Evolutionary conservation across 495 filamentous ascomycete species (phyloP).

Genomic region (Xylaria acuta): DNA sequence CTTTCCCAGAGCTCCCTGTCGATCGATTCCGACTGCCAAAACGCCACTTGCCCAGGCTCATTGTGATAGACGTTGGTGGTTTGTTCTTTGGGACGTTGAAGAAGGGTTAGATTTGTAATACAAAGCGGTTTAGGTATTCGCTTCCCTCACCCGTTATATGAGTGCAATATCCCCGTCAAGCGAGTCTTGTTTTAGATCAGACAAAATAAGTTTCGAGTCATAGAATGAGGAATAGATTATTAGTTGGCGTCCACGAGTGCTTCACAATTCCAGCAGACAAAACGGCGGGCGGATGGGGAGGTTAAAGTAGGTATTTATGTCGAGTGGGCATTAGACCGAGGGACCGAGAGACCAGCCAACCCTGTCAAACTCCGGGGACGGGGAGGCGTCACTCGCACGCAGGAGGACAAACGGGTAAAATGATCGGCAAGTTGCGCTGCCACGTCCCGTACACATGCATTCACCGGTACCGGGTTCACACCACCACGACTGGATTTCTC

Average conservation of each 20-base stretch:
- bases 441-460: neutral
- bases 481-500: slow-evolving; percentile 1
- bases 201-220: neutral
- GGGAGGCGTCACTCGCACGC: slow-evolving; percentile 15
- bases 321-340: neutral
- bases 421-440: slow-evolving; percentile 17
- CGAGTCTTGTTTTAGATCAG: neutral
- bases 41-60: slow-evolving; percentile 20
- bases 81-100: neutral
- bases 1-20: slow-evolving; percentile 7
- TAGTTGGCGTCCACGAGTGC: neutral
- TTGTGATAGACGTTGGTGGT: slow-evolving; percentile 1
- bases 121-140: neutral
- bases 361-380: neutral
- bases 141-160: neutral
- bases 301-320: neutral
- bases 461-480: slow-evolving; percentile 10
- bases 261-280: neutral
- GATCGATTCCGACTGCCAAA: slow-evolving; percentile 16
- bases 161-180: neutral
- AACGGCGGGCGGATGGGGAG: neutral
- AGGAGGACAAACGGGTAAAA: neutral
- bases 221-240: neutral
- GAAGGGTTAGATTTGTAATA: neutral
- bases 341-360: neutral